Base-by-base conservation (phyloP, 768 basidiomycete genomes). In the Tubosaeta brunneosetosa region DNA sequence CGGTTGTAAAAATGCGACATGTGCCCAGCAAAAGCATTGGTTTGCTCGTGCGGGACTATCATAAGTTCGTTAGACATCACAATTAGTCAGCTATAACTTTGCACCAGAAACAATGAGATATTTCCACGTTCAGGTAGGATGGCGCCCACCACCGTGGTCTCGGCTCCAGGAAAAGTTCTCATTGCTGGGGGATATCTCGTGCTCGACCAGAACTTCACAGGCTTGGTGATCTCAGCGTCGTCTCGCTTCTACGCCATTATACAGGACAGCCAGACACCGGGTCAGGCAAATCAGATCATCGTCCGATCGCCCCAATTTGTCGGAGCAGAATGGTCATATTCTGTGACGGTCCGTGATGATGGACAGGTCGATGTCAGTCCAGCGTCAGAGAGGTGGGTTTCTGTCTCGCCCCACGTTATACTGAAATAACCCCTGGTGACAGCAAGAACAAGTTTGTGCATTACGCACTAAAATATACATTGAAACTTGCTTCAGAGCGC, bases 161-260 rank as follows among this genome's bases (percentile, higher is more conserved):
- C 94, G 32, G 82, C 94, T 1, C 91, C 95, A 10, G 95, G 95
- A 56, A 99, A 99, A 71, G 94, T 97, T 47, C 80, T 99, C 50
- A 69, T 97, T 50, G 92, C 94, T 10, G 97, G 97, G 2, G 97
- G 97, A 2, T 99, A 98, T 73, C 88, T 99, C 57, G 92, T 99
- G 27, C 86, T 98, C 55, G 94, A 98, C 70, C 85, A 82, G 17
- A 72, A 77, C 6, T 92, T 90, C 66, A 83, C 87, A 29, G 97
- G 95, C 46, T 72, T 91, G 53, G 94, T 94, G 42, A 80, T 98
- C 42, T 91, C 93, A 1, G 94, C 95, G 14, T 91, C 91, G 11
- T 92, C 93, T 19, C 83, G 97, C 37, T 98, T 99, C 73, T 98
- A 94, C 71, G 85, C 93, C 22, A 80, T 84, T 59, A 74, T 94